Base-by-base conservation (phyloP, 2,329 filamentous ascomycete species). In the Amylocarpus encephaloides region DNA sequence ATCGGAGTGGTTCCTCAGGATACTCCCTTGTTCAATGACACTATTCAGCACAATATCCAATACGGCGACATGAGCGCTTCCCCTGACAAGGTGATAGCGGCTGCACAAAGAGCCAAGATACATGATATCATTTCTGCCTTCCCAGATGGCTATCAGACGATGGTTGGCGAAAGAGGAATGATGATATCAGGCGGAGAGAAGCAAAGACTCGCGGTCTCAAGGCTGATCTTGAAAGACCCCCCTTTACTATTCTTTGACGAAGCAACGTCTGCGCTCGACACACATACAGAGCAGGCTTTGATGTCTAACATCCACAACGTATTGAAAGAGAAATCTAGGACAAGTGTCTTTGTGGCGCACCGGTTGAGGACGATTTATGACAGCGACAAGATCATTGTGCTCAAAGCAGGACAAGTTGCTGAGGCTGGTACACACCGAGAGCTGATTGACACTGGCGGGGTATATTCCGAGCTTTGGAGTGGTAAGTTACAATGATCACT, bases 1-100 rank as follows among this genome's bases (percentile, higher is more conserved):
- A 97, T 98, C 56, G 93, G 93, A 18, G 92, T 98, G 13, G 93
- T 98, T 0, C 93, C 93, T 0, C 94, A 98, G 67, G 93, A 98
- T 61, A 97, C 93, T 0, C 91, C 93, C 0, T 76, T 98, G 1
- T 98, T 98, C 75, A 98, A 98, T 67, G 90, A 95, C 64, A 93
- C 90, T 0, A 92, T 98, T 51, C 86, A 87, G 65, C 89, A 96
- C 68, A 98, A 98, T 66, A 95, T 98, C 62, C 85, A 83, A 55
- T 98, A 98, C 67, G 93, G 93, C 45, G 80, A 86, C 58, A 79
- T 97, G 56, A 80, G 82, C 42, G 91, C 92, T 0, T 77, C 83
- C 0, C 73, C 78, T 9, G 88, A 89, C 30, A 75, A 84, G 50
- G 85, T 98, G 6, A 67, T 82, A 11, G 83, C 83, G 29, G 93